Evolutionary conservation across 306 rosid species (phyloP), one percentile per base, ranked within the genome.

Genomic region (Nissolia schottii): DNA sequence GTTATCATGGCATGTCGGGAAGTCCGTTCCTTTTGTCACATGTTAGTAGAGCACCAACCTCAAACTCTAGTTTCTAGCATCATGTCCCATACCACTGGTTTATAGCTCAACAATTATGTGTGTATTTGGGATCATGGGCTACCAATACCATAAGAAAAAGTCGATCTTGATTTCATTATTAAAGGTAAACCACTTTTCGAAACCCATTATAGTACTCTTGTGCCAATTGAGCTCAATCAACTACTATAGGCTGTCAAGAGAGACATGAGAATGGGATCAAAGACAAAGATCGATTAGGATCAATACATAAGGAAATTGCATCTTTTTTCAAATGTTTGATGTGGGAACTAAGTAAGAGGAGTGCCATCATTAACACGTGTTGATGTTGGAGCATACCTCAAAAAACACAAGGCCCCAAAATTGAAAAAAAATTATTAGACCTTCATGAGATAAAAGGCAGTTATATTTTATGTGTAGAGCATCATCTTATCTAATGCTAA

Each of bases 1-100:
- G 82, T 31, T 34, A 81, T 81, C 48, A 81, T 81, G 79, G 81
- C 72, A 71, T 66, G 79, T 77, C 61, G 15, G 32, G 5, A 25
- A 25, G 13, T 1, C 45, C 28, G n/a, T 49, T 65, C 31, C 66
- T 64, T 70, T 70, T 18, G 51, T 43, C 73, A 78, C 82, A 71
- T 64, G 78, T 24, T 27, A 40, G 46, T 41, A 28, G 43, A 53
- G 34, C 32, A 41, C 56, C 40, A 41, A 45, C 51, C 51, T 45
- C 51, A 7, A 35, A 59, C 14, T 48, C 0, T 57, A n/a, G n/a
- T n/a, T n/a, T n/a, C n/a, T n/a, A n/a, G n/a, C n/a, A 32, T 19
- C 22, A 5, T 67, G 18, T 23, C 60, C n/a, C 18, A 3, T 37
- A 11, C 27, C 35, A 41, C 16, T 43, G 10, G 10, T 34, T 41